Base-by-base conservation (phyloP, 2,329 filamentous ascomycete species). In the Drechslerella coelobrocha region DNA sequence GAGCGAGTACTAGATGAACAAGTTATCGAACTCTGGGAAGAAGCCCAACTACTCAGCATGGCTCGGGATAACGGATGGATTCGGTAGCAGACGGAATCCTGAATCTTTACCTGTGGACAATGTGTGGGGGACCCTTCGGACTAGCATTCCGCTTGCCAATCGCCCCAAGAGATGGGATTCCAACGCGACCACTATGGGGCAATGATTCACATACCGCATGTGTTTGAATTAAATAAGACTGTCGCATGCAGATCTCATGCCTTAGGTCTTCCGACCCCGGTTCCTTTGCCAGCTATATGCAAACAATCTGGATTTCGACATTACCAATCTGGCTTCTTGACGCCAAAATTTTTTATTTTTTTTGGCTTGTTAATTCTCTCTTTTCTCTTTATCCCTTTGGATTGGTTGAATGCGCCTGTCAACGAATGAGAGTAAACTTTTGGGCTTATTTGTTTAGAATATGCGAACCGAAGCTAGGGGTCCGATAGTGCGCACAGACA, bases 11-110 rank as follows among this genome's bases (percentile, higher is more conserved):
- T 75, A 29, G 75, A 76, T 51, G 72, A 75, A 24, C 61, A 73
- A 37, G 74, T 75, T 56, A 76, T 76, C 55, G 74, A 76, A 59
- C 57, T 74, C 9, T 76, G 73, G 62, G 68, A 73, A 27, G 68
- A 71, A 3, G 24, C 53, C 17, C 59, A 63, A 37, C n/a, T 71
- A 14, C 37, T 71, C n/a, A 31, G 17, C 19, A 59, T 71, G 54
- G 66, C 66, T 23, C 57, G 57, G 27, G 66, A 62, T 31, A 71
- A 71, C 29, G 66, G 54, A 71, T 71, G 66, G 66, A 53, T 71
- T 31, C 50, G 53, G 50, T 71, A 59, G 53, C 29, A 41, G 59
- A 34, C 10, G 17, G 24, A 37, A 27, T 53, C 34, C 23, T 29
- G 48, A 23, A n/a, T 9, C 14, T 21, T 26, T 31, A 12, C 6